Evolutionary conservation across 352 stramenopile genomes (phyloP).

Genomic region (Phytophthora foliorum): DNA sequence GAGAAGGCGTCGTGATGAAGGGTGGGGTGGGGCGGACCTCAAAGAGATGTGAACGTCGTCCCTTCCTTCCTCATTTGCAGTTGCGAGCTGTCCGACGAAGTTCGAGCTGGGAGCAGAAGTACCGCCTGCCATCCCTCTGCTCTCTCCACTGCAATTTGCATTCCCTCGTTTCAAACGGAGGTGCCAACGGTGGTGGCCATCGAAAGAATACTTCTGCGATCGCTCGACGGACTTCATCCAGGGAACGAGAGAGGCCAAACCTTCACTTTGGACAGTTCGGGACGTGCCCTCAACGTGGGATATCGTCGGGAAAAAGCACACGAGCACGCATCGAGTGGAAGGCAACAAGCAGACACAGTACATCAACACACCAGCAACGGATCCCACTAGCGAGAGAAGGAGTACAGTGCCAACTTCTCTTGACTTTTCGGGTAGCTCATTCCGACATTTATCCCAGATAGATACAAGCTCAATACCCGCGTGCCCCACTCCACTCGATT

Average conservation of each 20-base stretch:
- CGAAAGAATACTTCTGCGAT: constrained; percentile 18
- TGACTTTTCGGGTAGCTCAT: constrained; percentile 26
- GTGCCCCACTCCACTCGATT: not conserved
- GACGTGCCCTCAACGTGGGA: constrained; percentile 24
- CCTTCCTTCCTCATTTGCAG: constrained; percentile 45
- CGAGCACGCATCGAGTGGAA: constrained; percentile 21
- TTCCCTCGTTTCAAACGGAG: constrained; percentile 22
- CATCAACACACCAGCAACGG: constrained; percentile 23
- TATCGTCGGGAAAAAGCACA: constrained; percentile 17
- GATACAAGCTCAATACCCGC: constrained; percentile 21
- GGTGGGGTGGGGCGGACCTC: constrained; percentile 35
- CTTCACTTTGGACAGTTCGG: constrained; percentile 2
- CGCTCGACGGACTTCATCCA: constrained; percentile 21
- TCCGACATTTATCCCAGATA: constrained; percentile 39
- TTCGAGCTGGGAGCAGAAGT: constrained; percentile 21
- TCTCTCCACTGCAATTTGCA: constrained; percentile 39
- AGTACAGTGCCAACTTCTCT: constrained; percentile 26
- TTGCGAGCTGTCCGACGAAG: constrained; percentile 38
- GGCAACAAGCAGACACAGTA: constrained; percentile 30
- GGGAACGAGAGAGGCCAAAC: not conserved
- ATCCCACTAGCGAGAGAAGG: constrained; percentile 29
- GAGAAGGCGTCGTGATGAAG: constrained; percentile 28
- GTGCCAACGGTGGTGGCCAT: not conserved
- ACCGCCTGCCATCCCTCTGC: constrained; percentile 26
- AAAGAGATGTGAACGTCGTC: constrained; percentile 24